Evolutionary conservation across 306 rosid species (phyloP), one percentile per base, ranked within the genome.

Genomic region (Pterocarpus santalinus): DNA sequence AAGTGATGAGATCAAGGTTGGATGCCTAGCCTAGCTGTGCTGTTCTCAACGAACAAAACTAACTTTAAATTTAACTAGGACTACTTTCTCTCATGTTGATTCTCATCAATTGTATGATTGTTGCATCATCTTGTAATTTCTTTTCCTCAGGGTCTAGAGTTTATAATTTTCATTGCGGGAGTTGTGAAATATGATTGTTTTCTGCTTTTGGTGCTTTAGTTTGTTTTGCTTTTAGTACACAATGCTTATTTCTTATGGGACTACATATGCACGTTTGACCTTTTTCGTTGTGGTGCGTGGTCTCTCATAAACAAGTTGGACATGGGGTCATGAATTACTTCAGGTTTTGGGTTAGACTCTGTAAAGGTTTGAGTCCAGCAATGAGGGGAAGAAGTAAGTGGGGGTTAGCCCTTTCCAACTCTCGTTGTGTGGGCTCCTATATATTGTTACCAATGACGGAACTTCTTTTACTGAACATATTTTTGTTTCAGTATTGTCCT

Each of bases 261-360:
- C 67, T 78, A 53, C 44, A 3, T 69, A 16, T 72, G 76, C 61
- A 43, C 17, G 28, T 63, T 72, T 73, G 17, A 28, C 33, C 65
- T 64, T 81, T 83, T 46, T 22, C 33, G 61, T 73, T 74, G 58
- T 11, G 72, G 35, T 64, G 63, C 52, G 46, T 75, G 61, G 43
- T 80, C 69, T 70, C 43, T 60, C 52, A 16, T 2, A 64, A 53
- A 65, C 58, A 32, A 62, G 76, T 63, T 63, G 82, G 69, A 51
- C 36, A 68, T 83, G 76, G 85, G 90, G 70, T 78, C 86, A n/a
- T 65, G 2, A 30, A 35, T 64, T 69, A 49, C 84, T 79, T 73
- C 49, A 52, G 69, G 62, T 75, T 58, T 65, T 57, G 43, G 52
- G 16, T 58, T 74, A 61, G 63, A 15, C 71, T 33, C 15, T 39